These are phyloP conservation scores for Dendryphion nanum DNA, from an alignment of 2,329 filamentous ascomycete genomes.

Conservation along the genomic window DNA sequence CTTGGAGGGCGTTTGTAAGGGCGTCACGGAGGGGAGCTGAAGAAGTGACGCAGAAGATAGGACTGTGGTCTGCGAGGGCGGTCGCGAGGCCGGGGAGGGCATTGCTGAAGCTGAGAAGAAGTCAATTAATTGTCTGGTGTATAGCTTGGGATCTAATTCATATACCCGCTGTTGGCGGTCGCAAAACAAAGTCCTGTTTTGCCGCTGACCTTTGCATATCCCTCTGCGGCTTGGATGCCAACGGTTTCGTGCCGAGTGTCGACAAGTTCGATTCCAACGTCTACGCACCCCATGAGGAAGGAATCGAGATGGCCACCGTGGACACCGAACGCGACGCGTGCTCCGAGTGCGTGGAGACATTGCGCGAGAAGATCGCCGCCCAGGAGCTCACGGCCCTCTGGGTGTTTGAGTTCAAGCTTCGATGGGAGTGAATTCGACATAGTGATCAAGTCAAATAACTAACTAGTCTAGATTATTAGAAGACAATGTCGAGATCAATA, in stretches of 20 bases:
- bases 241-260: conserved; percentile 50
- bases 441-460: too few species aligned
- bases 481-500: too few species aligned
- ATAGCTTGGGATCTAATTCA: neutral
- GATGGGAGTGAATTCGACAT: too few species aligned
- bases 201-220: conserved; percentile 45
- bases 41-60: conserved; percentile 47
- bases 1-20: conserved; percentile 49
- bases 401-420: conserved; percentile 23
- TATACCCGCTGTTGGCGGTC: conserved; percentile 49
- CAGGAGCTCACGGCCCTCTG: conserved; percentile 40
- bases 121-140: neutral
- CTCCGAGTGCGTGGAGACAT: conserved; percentile 42
- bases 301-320: conserved; percentile 51
- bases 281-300: conserved; percentile 46
- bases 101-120: conserved; percentile 42
- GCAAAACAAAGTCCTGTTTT: conserved; percentile 49
- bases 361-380: conserved; percentile 50
- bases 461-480: too few species aligned
- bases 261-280: conserved; percentile 42
- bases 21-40: conserved; percentile 46
- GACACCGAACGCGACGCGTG: conserved; percentile 47
- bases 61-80: conserved; percentile 46
- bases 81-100: conserved; percentile 47
- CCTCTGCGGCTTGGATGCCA: conserved; percentile 49